Evolutionary conservation across 2,329 filamentous ascomycete species (phyloP).

Genomic region (Neopestalotiopsis sp.): DNA sequence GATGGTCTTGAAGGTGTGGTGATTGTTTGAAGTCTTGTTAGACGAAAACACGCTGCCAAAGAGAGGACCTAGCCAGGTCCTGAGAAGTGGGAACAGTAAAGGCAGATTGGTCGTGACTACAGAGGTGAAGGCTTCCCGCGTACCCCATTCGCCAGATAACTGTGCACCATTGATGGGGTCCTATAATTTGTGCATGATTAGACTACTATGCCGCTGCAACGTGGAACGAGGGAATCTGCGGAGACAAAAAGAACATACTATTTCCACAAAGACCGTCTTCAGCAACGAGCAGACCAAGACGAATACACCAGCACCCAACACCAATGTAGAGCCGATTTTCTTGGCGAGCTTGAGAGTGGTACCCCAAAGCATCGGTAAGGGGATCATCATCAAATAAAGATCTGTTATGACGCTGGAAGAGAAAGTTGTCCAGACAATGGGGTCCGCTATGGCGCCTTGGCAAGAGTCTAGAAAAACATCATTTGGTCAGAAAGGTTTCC

Average conservation of each 20-base stretch:
- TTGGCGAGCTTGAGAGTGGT: slow-evolving; percentile 39
- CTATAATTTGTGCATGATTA: slow-evolving; percentile 27
- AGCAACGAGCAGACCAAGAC: slow-evolving; percentile 42
- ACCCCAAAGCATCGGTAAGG: slow-evolving; percentile 55
- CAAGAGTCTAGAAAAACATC: slow-evolving; percentile 41
- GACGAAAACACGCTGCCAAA: slow-evolving; percentile 39
- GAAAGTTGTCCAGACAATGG: slow-evolving; percentile 52
- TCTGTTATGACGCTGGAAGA: slow-evolving; percentile 60
- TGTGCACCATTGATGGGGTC: slow-evolving; percentile 43
- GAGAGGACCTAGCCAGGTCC: slow-evolving; percentile 39
- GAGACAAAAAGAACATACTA: slow-evolving; percentile 28
- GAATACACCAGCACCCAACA: slow-evolving; percentile 44
- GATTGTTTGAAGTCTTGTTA: slow-evolving; percentile 41
- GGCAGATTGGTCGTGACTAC: slow-evolving; percentile 47
- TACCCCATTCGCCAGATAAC: slow-evolving; percentile 46
- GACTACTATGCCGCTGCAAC: background rate
- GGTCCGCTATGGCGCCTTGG: slow-evolving; percentile 50
- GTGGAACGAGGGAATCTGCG: background rate
- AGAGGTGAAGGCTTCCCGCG: slow-evolving; percentile 49
- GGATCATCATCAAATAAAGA: slow-evolving; percentile 62
- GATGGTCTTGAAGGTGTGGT: slow-evolving; percentile 40
- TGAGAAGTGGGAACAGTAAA: slow-evolving; percentile 50
- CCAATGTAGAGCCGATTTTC: slow-evolving; percentile 39
- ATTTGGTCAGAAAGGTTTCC: background rate
- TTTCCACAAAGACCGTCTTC: slow-evolving; percentile 41